Base-by-base conservation (phyloP, 129 eudicot genomes). In the Ambrosia artemisiifolia region DNA sequence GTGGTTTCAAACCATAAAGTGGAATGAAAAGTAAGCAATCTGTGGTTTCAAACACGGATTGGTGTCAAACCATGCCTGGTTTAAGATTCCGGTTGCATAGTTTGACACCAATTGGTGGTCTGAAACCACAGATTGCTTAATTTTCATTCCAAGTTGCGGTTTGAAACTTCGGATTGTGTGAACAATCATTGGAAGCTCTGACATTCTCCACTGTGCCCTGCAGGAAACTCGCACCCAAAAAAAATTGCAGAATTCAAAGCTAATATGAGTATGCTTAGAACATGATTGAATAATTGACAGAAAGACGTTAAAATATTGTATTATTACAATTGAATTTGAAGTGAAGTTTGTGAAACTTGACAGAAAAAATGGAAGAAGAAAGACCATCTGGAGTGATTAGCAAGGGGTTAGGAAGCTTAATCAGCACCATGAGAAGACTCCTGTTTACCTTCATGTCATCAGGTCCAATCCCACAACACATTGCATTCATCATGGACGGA, bases 401-500 rank as follows among this genome's bases (percentile, higher is more conserved):
- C 74, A 71, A 73, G 81, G 32, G 78, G 46, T 44, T 85, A 14
- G 91, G 85, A 62, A 47, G 69, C 8, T 43, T 80, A 47, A 73
- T 67, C 62, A 20, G 70, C 74, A 24, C 35, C 49, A 65, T 84
- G 70, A 65, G 88, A 36, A 69, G 71, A 54, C 69, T 62, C 17
- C 12, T 89, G 36, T 89, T 89, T 32, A 60, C 71, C 11, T 73
- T 86, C 47, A 34, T 84, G 11, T 78, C 88, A n/a, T 72, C 66
- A 0, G 96, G 90, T 42, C 92, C 88, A 13, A 75, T 89, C 56
- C 90, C 96, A 11, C 75, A 70, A 63, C 92, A 89, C 75, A 75
- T 87, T 7, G 96, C 92, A 14, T 86, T 86, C 77, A 84, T 89
- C 46, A 57, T 89, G 85, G 96, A 89, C 50, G 96, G 90, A 66